These are phyloP conservation scores for Tolypocladium cylindrosporum DNA, from an alignment of 2,329 filamentous ascomycete genomes.

Conservation along the genomic window DNA sequence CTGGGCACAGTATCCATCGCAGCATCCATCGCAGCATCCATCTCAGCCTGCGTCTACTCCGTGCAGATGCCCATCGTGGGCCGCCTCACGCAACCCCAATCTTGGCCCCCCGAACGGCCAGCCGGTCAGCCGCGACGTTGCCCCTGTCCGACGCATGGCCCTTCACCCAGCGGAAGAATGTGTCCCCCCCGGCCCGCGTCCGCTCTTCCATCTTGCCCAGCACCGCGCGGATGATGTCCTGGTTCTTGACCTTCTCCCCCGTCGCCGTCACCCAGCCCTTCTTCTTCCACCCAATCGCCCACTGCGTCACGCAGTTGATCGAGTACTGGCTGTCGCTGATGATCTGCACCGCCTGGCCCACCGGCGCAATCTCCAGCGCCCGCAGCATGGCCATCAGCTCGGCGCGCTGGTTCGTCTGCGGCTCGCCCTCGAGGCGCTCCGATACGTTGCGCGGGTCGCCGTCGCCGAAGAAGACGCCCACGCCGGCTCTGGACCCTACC, in stretches of 20 bases:
- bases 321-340: constrained; percentile 84
- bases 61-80: neutral
- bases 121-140: constrained; percentile 68
- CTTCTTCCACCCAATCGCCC: constrained; percentile 67
- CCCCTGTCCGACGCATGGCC: constrained; percentile 66
- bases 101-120: constrained; percentile 50
- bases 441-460: constrained; percentile 55
- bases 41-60: neutral
- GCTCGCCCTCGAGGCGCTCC: constrained; percentile 61
- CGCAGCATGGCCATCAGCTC: constrained; percentile 83
- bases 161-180: constrained; percentile 80
- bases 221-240: constrained; percentile 69
- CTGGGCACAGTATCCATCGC: neutral
- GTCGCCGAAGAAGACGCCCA: constrained; percentile 54
- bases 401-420: constrained; percentile 93
- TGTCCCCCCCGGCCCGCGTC: constrained; percentile 46
- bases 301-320: constrained; percentile 79
- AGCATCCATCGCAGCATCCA: neutral
- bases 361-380: constrained; percentile 65
- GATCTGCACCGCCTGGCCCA: constrained; percentile 61
- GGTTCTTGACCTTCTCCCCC: constrained; percentile 70
- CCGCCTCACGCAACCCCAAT: constrained; percentile 7
- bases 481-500: constrained; percentile 42
- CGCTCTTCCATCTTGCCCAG: constrained; percentile 62
- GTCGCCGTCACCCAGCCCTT: constrained; percentile 69